Conservation (phyloP, 2,329 filamentous ascomycete genomes). For the Dothistroma pini region DNA sequence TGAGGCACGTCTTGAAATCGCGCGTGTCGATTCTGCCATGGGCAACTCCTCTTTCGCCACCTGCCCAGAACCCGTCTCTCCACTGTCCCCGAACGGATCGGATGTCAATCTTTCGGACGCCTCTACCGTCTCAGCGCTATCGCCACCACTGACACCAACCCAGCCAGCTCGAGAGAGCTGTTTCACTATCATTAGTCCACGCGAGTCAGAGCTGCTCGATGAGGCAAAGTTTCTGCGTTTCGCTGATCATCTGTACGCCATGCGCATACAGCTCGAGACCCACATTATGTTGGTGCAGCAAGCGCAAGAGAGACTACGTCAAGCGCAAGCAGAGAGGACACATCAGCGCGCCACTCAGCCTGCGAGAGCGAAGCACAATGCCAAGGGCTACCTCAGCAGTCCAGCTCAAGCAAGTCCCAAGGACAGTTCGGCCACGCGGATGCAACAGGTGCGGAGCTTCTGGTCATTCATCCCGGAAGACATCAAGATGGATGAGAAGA, state of each 20-base stretch:
- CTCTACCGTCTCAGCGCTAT: slow-evolving; percentile 15
- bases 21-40: slow-evolving; percentile 6
- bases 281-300: slow-evolving; percentile 35
- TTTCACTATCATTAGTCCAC: neutral
- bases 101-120: slow-evolving; percentile 10
- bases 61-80: slow-evolving; percentile 10
- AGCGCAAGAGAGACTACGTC: slow-evolving; percentile 19
- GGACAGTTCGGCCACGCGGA: neutral
- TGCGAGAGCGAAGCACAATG: slow-evolving; percentile 4
- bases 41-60: neutral
- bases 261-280: slow-evolving; percentile 33
- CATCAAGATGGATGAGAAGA: slow-evolving; percentile 26
- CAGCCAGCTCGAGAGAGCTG: neutral
- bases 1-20: neutral
- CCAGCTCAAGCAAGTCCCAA: slow-evolving; percentile 3
- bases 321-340: slow-evolving; percentile 12
- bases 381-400: slow-evolving; percentile 7
- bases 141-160: slow-evolving; percentile 5
- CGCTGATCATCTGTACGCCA: slow-evolving; percentile 23
- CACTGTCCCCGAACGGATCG: slow-evolving; percentile 7
- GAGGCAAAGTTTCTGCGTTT: slow-evolving; percentile 14
- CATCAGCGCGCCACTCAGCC: neutral
- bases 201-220: slow-evolving; percentile 4
- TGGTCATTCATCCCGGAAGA: slow-evolving; percentile 29
- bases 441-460: slow-evolving; percentile 22